Conservation (phyloP, 2,329 filamentous ascomycete genomes). For the Neofusicoccum cordaticola region DNA sequence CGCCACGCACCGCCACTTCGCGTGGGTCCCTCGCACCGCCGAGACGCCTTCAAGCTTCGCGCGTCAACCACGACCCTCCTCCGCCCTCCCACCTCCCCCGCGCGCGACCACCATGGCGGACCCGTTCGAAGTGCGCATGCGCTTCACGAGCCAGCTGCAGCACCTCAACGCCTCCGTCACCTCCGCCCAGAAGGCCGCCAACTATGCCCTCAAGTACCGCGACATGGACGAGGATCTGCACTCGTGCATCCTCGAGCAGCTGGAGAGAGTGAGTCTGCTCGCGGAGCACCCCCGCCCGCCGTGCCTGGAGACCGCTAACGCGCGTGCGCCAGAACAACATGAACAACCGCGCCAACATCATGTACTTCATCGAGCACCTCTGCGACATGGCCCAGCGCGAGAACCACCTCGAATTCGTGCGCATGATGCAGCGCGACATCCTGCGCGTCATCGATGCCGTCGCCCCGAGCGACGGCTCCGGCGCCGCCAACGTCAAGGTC, state of each 20-base stretch:
- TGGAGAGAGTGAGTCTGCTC: conserved; percentile 63
- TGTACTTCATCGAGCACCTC: conserved; percentile 97
- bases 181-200: conserved; percentile 86
- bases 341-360: conserved; percentile 97
- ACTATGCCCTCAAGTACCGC: conserved; percentile 89
- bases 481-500: conserved; percentile 91
- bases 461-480: conserved; percentile 78
- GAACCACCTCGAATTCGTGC: conserved; percentile 75
- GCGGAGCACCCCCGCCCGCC: too few species aligned
- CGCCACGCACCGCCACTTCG: not conserved
- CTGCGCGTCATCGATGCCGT: conserved; percentile 88
- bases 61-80: not conserved
- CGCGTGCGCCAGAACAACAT: conserved; percentile 68
- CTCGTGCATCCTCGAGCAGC: conserved; percentile 92
- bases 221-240: conserved; percentile 97
- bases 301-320: not conserved
- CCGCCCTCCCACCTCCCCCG: not conserved
- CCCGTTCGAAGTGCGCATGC: conserved; percentile 97
- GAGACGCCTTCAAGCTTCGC: not conserved
- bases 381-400: conserved; percentile 80
- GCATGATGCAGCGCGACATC: conserved; percentile 94
- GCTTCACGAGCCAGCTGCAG: conserved; percentile 86
- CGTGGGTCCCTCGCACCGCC: not conserved
- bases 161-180: conserved; percentile 88
- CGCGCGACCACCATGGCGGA: conserved; percentile 59